Base-by-base conservation (phyloP, 805 yeast genomes). In the Saccharomycopsis capsularis region DNA sequence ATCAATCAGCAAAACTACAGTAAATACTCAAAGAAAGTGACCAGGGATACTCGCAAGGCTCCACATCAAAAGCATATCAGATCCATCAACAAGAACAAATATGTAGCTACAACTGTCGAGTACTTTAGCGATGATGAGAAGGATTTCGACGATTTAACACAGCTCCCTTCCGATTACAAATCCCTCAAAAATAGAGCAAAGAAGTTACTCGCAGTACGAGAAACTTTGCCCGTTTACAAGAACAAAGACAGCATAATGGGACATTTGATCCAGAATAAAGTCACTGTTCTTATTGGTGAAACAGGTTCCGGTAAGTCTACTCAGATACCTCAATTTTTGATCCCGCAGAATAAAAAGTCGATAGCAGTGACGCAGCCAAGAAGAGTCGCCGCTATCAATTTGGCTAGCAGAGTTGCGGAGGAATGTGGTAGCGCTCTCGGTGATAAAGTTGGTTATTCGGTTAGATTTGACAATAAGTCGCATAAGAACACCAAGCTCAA, bases 241-340 rank as follows among this genome's bases (percentile, higher is more conserved):
- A 86, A 85, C 53, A 78, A 78, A 57, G 80, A 77, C 40, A 74
- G 78, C 46, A 74, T 91, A 16, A 61, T 85, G 52, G 66, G 73
- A 7, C 76, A 79, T 53, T 60, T 91, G 2, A 50, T 66, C 2
- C 52, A 66, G 9, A 76, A 82, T 57, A 81, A 75, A 54, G 95
- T 89, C 3, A 79, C 90, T 0, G 79, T 91, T 1, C 71, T 91
- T 18, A 85, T 93, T 61, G 98, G 98, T 66, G 98, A 91, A 62
- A 91, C 99, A 0, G 99, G 99, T 66, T 87, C 96, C 5, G 98
- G 98, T 70, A 91, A 91, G 62, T 90, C 98, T 3, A 91, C 99
- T 0, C 99, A 91, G 68, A 81, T 91, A 42, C 98, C 99, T 0
- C 98, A 91, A 62, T 82, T 91, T 56, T 62, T 91, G n/a, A 76